Evolutionary conservation across 2,329 filamentous ascomycete genomes (phyloP).

Genomic region (Cercospora sesami): DNA sequence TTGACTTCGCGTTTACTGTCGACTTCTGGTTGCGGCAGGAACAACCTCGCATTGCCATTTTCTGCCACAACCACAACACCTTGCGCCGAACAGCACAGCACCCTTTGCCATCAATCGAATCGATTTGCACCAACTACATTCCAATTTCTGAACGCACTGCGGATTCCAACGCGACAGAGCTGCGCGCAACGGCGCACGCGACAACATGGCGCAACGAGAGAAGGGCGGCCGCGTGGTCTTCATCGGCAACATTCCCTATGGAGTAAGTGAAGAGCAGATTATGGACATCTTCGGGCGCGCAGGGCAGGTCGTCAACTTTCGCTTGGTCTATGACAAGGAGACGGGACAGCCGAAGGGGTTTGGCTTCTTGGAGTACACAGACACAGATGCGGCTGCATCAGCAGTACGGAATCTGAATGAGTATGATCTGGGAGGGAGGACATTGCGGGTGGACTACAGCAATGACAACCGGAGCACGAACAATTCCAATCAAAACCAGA

Average conservation of each 20-base stretch:
- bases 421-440: constrained; percentile 90
- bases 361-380: constrained; percentile 93
- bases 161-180: not conserved
- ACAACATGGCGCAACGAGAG: constrained; percentile 50
- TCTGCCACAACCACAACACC: not conserved
- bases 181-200: constrained; percentile 45
- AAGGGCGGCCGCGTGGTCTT: constrained; percentile 78
- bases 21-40: not conserved
- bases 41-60: not conserved
- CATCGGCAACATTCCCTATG: constrained; percentile 83
- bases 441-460: constrained; percentile 91
- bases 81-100: not conserved
- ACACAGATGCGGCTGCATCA: constrained; percentile 86
- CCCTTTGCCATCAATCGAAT: not conserved
- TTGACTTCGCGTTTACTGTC: not conserved
- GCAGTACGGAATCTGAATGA: constrained; percentile 95
- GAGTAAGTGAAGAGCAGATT: constrained; percentile 93
- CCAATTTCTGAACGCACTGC: not conserved
- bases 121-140: not conserved
- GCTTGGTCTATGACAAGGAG: constrained; percentile 92
- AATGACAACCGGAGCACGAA: constrained; percentile 74
- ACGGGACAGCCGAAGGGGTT: constrained; percentile 94
- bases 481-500: constrained; percentile 22
- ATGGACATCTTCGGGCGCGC: constrained; percentile 88
- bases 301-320: constrained; percentile 87